Percentiles rank a stretch among this genome's conserved stretches.
phyloP scores from a whole-genome alignment of 306 rosid genomes.

The Acmispon strigosus region DNA sequence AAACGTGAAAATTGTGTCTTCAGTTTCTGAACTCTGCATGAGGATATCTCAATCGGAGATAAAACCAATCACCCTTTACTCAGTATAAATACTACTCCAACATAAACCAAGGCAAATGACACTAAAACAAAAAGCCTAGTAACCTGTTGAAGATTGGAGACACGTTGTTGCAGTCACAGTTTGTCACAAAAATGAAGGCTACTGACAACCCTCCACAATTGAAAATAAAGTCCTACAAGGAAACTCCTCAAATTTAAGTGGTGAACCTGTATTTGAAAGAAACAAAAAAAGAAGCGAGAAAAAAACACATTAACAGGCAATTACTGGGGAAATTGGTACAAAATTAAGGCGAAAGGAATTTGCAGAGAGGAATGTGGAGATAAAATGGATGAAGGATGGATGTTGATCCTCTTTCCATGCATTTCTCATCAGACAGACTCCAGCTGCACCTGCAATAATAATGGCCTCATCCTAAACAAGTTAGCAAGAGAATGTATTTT shows the following conservation, averaged over 20 bases:
- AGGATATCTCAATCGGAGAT: slow-evolving; percentile 4
- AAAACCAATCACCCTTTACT: neutral
- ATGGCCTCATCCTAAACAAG: slow-evolving; percentile 7
- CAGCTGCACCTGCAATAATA: slow-evolving; percentile 37
- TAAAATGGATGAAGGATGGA: slow-evolving; percentile 60
- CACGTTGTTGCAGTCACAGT: slow-evolving; percentile 44
- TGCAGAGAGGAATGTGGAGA: slow-evolving; percentile 59
- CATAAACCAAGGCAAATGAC: neutral
- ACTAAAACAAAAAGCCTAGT: slow-evolving; percentile 7
- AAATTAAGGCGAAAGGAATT: slow-evolving; percentile 69
- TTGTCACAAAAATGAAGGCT: slow-evolving; percentile 72
- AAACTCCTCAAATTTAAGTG: slow-evolving; percentile 9
- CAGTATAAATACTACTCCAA: neutral
- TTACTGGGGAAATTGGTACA: slow-evolving; percentile 71
- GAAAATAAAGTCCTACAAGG: slow-evolving; percentile 79
- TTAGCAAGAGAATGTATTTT: neutral
- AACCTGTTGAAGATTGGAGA: slow-evolving; percentile 59
- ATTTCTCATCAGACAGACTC: slow-evolving; percentile 83
- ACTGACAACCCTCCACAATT: slow-evolving; percentile 86
- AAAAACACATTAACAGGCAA: neutral
- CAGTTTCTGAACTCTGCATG: slow-evolving; percentile 60
- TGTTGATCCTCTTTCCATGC: slow-evolving; percentile 75
- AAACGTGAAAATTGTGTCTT: slow-evolving; percentile 68
- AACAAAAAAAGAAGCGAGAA: neutral
- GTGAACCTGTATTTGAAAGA: neutral